Percentiles rank a stretch among this genome's conserved stretches.
Evolutionary conservation across 805 yeast species (phyloP).

Genomic region (Pichia kluyveri): DNA sequence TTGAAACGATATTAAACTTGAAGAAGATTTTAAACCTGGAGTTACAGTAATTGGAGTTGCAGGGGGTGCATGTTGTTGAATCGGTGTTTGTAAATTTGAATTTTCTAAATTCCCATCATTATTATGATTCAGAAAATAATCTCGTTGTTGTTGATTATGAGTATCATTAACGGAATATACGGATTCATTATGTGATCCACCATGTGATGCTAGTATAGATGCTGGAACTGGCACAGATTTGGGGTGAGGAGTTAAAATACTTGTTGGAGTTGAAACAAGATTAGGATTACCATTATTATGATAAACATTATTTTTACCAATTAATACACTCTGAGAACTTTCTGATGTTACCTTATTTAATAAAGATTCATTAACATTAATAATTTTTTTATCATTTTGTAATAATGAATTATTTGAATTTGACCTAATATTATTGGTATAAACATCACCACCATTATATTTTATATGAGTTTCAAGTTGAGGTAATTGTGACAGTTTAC

Average conservation of each 20-base stretch:
- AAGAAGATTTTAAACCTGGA: slow-evolving; percentile 12
- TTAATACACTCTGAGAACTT: not conserved
- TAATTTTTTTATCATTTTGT: not conserved
- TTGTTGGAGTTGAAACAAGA: not conserved
- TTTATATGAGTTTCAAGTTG: slow-evolving; percentile 7
- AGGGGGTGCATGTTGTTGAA: not conserved
- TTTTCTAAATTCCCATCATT: not conserved
- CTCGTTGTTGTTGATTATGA: not conserved
- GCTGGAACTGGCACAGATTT: slow-evolving; percentile 2
- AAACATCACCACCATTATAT: not conserved
- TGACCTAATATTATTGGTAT: not conserved
- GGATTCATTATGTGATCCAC: not conserved
- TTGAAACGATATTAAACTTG: slow-evolving; percentile 36
- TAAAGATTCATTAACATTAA: slow-evolving; percentile 7
- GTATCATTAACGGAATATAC: not conserved
- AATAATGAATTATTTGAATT: not conserved
- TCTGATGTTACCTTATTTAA: not conserved
- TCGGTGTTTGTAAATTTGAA: too few species aligned
- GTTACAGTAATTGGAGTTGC: slow-evolving; percentile 5
- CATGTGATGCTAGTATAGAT: slow-evolving; percentile 1
- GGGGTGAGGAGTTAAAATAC: not conserved
- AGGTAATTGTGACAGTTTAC: slow-evolving; percentile 9
- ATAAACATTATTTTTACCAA: not conserved
- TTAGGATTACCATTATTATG: not conserved
- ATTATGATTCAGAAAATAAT: not conserved